Percentiles rank a stretch among this genome's conserved stretches.
phyloP scores from a whole-genome alignment of 345 rosid species.

The Streptanthus diversifolius region DNA sequence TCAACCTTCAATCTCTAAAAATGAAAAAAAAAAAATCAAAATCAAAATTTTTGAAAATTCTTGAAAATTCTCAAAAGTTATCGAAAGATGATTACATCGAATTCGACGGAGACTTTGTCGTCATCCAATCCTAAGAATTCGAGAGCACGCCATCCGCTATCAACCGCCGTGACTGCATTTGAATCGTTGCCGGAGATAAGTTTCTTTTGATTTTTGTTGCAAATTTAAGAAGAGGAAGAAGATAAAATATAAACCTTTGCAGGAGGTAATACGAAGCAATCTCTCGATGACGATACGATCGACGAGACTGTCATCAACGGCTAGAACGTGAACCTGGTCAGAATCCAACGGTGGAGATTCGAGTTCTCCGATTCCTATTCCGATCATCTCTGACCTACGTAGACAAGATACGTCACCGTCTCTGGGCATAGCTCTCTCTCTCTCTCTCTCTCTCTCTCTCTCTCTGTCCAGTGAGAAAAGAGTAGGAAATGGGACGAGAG shows the following conservation, averaged over 20 bases:
- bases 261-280: constrained; percentile 66
- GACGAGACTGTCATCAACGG: constrained; percentile 85
- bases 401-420: constrained; percentile 49
- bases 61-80: background rate
- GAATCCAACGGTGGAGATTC: constrained; percentile 41
- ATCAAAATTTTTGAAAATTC: background rate
- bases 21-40: background rate
- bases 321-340: constrained; percentile 75
- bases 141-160: constrained; percentile 82
- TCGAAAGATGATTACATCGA: constrained; percentile 33
- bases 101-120: constrained; percentile 41
- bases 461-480: background rate
- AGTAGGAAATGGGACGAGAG: background rate
- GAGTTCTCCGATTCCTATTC: constrained; percentile 30
- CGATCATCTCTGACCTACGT: constrained; percentile 42
- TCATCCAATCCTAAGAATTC: constrained; percentile 75
- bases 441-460: background rate
- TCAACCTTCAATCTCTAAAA: constrained; percentile 76
- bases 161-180: constrained; percentile 75
- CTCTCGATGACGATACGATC: constrained; percentile 88
- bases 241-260: constrained; percentile 55
- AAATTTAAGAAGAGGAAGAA: background rate
- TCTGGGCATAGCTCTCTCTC: constrained; percentile 41
- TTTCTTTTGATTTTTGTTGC: background rate
- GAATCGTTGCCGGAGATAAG: constrained; percentile 5